Percentiles rank a stretch among this genome's conserved stretches.
These are phyloP conservation scores for Candida ortonii DNA, from an alignment of 805 yeast species.

Conservation along the genomic window DNA sequence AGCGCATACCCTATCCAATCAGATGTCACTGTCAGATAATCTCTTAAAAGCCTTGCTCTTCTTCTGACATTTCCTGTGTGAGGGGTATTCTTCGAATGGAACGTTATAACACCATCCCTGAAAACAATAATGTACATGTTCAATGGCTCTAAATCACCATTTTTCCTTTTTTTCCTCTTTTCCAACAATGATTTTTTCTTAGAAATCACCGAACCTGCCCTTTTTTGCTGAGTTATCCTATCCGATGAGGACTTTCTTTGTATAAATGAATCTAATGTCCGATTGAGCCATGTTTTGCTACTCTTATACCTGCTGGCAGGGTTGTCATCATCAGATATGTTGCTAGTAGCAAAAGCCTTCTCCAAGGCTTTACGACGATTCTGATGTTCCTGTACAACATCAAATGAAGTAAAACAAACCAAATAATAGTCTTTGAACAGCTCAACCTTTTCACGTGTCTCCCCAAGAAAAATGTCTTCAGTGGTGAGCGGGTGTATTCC, in stretches of 20 bases:
- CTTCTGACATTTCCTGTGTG: constrained; percentile 95
- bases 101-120: constrained; percentile 84
- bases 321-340: constrained; percentile 19
- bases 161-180: constrained; percentile 21
- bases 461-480: constrained; percentile 91
- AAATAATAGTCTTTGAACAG: constrained; percentile 86
- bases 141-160: constrained; percentile 75
- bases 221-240: constrained; percentile 1
- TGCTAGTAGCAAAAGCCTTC: constrained; percentile 17
- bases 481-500: constrained; percentile 96
- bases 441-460: constrained; percentile 93
- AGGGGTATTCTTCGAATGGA: constrained; percentile 92
- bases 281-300: constrained; percentile 13
- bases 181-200: constrained; percentile 13
- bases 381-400: constrained; percentile 71
- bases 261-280: constrained; percentile 5
- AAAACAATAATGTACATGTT: constrained; percentile 93
- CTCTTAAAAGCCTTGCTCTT: constrained; percentile 82
- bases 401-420: constrained; percentile 84
- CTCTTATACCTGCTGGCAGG: constrained; percentile 15
- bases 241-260: constrained; percentile 5
- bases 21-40: constrained; percentile 83
- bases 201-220: constrained; percentile 21
- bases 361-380: constrained; percentile 31
- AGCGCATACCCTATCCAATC: constrained; percentile 98